Evolutionary conservation across 2,329 filamentous ascomycete genomes (phyloP), one percentile per base, ranked within the genome.

Genomic region (Diaporthe caulivora): DNA sequence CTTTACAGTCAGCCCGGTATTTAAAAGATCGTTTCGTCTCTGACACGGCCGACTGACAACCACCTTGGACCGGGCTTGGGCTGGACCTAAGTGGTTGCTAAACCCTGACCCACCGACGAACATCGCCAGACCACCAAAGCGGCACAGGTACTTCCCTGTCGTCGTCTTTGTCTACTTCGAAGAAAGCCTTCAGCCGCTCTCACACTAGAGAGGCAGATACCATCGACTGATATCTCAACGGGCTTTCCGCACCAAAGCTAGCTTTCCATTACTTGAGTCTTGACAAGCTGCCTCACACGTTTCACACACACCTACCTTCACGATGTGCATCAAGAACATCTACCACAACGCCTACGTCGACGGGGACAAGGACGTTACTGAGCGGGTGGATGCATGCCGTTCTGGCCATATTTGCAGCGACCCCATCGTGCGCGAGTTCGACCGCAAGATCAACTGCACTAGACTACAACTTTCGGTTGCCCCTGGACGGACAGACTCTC

Each of bases 11-110:
- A 53, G 62, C 75, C 62, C 75, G 60, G 72, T 76, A 74, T 73
- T 76, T 75, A 75, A 77, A 77, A 74, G 75, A 78, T 74, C 76
- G 73, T 76, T 78, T 79, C 74, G 77, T 80, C 76, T 79, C 79
- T 76, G 80, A 82, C 78, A 80, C 81, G 75, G 81, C 81, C 73
- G 81, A 81, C 76, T 82, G 80, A 83, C 76, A 77, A 77, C 34
- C 65, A 49, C 51, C 57, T 68, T 26, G 34, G 53, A 72, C 70
- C 53, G 68, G 44, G 65, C 67, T 73, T 71, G 74, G 71, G 67
- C 74, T 70, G 60, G 69, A 47, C 73, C 68, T 73, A 37, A 67
- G 47, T 72, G 49, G 34, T 70, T 68, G 69, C 57, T 71, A 37
- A 21, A 51, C 55, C 29, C 47, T 34, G 54, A 64, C 68, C 74